Evolutionary conservation across 345 rosid genomes (phyloP).

Genomic region (Rhodomyrtus tomentosa): DNA sequence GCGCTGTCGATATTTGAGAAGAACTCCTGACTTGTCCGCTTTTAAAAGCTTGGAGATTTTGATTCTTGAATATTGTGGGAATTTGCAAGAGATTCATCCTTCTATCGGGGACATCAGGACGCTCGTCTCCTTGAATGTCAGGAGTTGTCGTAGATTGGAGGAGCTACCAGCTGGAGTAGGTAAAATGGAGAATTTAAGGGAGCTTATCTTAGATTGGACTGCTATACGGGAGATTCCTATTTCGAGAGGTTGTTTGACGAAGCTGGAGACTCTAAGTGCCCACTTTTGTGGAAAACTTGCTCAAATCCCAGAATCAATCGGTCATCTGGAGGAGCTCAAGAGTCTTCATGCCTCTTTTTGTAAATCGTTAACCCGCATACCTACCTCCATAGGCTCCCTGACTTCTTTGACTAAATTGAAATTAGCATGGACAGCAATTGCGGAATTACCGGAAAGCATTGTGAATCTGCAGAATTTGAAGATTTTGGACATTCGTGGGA

Average conservation of each 20-base stretch:
- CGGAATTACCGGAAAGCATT: background rate
- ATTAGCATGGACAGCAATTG: background rate
- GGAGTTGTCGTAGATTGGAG: rapidly evolving
- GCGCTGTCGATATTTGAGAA: rapidly evolving
- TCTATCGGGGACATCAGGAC: background rate
- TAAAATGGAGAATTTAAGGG: background rate
- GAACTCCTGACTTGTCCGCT: background rate
- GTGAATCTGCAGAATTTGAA: background rate
- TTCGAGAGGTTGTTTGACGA: background rate
- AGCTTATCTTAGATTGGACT: rapidly evolving
- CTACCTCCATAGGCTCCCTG: background rate
- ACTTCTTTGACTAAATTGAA: background rate
- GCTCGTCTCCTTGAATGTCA: background rate
- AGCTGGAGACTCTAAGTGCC: background rate
- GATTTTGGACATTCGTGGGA: background rate
- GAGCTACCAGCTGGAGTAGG: background rate
- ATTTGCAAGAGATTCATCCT: background rate
- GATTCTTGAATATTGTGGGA: background rate
- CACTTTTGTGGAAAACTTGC: rapidly evolving
- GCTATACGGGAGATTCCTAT: rapidly evolving
- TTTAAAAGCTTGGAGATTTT: background rate
- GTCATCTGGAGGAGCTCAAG: background rate
- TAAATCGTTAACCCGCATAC: background rate
- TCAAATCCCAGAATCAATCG: background rate
- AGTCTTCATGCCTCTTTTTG: rapidly evolving